These are phyloP conservation scores for Paspalum notatum DNA, from an alignment of 176 grass and related monocot species.

Conservation along the genomic window DNA sequence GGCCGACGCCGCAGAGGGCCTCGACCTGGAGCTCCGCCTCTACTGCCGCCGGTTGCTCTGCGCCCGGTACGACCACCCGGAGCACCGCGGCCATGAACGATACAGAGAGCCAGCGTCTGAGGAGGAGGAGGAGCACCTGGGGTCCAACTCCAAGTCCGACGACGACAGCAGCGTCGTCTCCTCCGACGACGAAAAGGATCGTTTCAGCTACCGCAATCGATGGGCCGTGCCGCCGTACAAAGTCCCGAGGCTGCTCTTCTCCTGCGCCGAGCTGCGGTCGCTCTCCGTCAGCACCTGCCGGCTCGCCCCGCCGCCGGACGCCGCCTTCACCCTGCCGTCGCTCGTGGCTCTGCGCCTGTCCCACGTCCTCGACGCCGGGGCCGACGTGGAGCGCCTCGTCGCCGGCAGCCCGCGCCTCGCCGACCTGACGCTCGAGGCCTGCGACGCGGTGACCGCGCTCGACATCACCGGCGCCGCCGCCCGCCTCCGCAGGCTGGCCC, in stretches of 20 bases:
- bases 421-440: constrained; percentile 18
- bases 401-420: neutral
- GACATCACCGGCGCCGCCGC: neutral
- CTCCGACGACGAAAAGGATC: no score
- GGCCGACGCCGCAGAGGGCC: neutral
- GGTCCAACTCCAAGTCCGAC: neutral
- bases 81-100: neutral
- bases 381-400: neutral
- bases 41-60: neutral
- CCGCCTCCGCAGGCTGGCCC: neutral
- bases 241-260: neutral
- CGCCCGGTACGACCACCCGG: neutral
- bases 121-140: neutral
- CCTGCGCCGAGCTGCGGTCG: neutral
- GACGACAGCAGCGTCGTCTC: neutral
- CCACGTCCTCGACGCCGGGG: neutral
- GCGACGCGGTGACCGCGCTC: neutral
- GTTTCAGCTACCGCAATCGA: neutral
- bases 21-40: constrained; percentile 23
- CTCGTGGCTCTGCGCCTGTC: constrained; percentile 13
- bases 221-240: neutral
- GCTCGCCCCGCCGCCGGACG: neutral
- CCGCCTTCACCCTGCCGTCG: neutral
- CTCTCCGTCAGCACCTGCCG: neutral
- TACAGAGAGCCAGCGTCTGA: no score